Conservation (phyloP, 352 stramenopile genomes). For the Blastocystis sp. region DNA sequence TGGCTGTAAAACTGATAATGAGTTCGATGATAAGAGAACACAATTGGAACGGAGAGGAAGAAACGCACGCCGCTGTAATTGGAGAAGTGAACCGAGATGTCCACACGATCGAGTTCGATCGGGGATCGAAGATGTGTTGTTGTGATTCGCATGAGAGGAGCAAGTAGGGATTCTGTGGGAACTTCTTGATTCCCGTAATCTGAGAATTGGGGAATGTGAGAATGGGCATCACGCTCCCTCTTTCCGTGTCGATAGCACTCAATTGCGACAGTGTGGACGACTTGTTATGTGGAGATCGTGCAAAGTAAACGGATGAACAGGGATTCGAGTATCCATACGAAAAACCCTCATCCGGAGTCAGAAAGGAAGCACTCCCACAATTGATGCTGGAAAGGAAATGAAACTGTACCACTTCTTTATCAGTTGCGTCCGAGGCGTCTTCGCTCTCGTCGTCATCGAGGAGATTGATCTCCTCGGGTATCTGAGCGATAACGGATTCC, state of each 20-base stretch:
- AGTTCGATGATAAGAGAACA: background rate
- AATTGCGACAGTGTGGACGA: background rate
- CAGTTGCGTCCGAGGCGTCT: no score
- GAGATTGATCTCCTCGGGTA: background rate
- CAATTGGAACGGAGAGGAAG: constrained; percentile 9
- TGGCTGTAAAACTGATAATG: background rate
- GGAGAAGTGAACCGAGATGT: background rate
- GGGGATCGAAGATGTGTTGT: background rate
- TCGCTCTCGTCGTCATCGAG: no score
- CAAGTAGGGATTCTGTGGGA: background rate
- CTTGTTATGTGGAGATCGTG: background rate
- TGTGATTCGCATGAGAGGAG: background rate
- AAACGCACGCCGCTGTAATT: background rate
- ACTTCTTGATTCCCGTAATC: background rate
- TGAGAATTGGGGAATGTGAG: background rate
- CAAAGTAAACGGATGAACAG: background rate
- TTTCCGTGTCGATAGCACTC: background rate
- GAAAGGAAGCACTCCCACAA: background rate
- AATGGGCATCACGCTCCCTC: background rate
- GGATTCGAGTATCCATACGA: background rate
- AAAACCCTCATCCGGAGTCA: background rate
- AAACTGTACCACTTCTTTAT: no score
- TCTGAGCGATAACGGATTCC: background rate
- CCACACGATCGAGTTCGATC: background rate
- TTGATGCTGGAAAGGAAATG: background rate